Conservation (phyloP, 768 basidiomycete genomes). For the Pleurotus cornucopiae region DNA sequence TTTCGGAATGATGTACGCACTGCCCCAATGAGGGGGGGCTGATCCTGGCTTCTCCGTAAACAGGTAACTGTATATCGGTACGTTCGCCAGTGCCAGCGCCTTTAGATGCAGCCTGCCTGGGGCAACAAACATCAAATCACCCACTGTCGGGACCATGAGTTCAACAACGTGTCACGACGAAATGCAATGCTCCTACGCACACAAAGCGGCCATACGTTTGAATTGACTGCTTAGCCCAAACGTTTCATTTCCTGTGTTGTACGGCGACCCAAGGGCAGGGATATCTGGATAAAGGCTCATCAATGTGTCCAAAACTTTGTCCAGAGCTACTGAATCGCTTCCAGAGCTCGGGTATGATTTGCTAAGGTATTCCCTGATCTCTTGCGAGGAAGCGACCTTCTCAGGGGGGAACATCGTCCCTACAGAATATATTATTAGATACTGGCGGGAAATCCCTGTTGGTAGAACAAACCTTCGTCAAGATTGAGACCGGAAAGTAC, state of each 20-base stretch:
- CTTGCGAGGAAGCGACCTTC: slow-evolving; percentile 17
- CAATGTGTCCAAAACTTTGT: slow-evolving; percentile 19
- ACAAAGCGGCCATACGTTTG: slow-evolving; percentile 25
- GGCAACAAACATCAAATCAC: not conserved
- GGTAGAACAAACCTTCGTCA: slow-evolving; percentile 37
- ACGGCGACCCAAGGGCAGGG: slow-evolving; percentile 40
- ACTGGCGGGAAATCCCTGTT: not conserved
- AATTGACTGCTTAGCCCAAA: slow-evolving; percentile 31
- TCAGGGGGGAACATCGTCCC: slow-evolving; percentile 30
- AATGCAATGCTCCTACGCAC: not conserved
- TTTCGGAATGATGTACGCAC: not conserved
- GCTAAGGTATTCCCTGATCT: slow-evolving; percentile 23
- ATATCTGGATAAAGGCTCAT: slow-evolving; percentile 36
- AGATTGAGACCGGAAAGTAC: slow-evolving; percentile 40
- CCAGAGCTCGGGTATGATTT: slow-evolving; percentile 22
- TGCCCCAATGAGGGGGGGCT: not conserved
- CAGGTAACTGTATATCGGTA: not conserved
- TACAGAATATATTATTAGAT: slow-evolving; percentile 6
- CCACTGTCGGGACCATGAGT: not conserved
- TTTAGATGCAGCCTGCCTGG: not conserved
- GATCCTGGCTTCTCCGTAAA: not conserved
- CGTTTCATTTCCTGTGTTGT: slow-evolving; percentile 37
- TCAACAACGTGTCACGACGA: not conserved
- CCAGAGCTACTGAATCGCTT: slow-evolving; percentile 15
- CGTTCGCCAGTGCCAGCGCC: not conserved